Evolutionary conservation across 352 stramenopile species (phyloP).

Genomic region (Blastocystis sp.): DNA sequence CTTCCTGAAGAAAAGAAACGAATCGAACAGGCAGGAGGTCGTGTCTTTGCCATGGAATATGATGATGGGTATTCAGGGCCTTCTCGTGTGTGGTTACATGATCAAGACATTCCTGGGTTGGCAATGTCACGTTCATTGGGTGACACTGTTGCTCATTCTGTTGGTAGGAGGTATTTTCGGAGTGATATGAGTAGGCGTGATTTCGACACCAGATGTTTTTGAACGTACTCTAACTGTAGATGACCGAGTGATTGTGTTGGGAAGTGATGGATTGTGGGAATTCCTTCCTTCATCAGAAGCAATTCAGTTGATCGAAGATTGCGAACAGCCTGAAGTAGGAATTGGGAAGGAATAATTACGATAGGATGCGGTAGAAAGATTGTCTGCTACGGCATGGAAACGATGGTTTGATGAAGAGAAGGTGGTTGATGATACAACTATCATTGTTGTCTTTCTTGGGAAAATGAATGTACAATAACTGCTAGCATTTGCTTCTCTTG

Average conservation of each 20-base stretch:
- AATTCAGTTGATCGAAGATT: slow-evolving; percentile 88
- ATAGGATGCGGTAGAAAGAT: slow-evolving; percentile 25
- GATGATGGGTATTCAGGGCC: slow-evolving; percentile 95
- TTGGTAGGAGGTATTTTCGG: slow-evolving; percentile 67
- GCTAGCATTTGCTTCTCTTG: background rate
- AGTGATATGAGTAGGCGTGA: slow-evolving; percentile 75
- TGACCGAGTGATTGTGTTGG: slow-evolving; percentile 85
- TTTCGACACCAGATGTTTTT: slow-evolving; percentile 90
- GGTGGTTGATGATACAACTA: slow-evolving; percentile 96
- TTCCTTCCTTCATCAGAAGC: slow-evolving; percentile 94
- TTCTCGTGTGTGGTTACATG: slow-evolving; percentile 91
- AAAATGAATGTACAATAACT: slow-evolving; percentile 36
- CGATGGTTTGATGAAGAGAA: slow-evolving; percentile 98
- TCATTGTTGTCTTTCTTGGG: slow-evolving; percentile 90
- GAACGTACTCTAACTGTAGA: slow-evolving; percentile 77
- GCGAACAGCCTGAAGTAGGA: slow-evolving; percentile 75
- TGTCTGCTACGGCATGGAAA: slow-evolving; percentile 29
- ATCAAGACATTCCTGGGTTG: slow-evolving; percentile 95
- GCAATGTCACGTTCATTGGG: slow-evolving; percentile 93
- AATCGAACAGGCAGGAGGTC: slow-evolving; percentile 78
- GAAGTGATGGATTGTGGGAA: slow-evolving; percentile 96
- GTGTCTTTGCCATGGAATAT: slow-evolving; percentile 96
- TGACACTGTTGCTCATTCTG: slow-evolving; percentile 92
- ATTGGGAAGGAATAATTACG: background rate
- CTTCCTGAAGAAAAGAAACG: slow-evolving; percentile 85